Evolutionary conservation across 2,329 filamentous ascomycete genomes (phyloP), one percentile per base, ranked within the genome.

Genomic region (Colletotrichum falcatum): DNA sequence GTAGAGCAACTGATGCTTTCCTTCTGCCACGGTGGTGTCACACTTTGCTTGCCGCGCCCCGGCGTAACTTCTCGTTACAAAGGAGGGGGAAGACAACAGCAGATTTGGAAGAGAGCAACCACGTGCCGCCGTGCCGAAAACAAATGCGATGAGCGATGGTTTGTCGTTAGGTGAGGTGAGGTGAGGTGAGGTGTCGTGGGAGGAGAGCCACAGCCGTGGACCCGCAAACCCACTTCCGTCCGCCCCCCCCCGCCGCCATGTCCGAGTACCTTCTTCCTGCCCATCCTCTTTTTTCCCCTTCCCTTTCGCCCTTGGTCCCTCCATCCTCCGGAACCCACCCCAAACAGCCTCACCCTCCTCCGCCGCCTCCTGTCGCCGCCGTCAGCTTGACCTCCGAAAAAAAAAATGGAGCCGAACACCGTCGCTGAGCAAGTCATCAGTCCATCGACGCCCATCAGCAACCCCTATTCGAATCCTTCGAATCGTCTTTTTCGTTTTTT

Each of bases 381-480:
- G 55, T 12, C 66, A 66, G 56, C 62, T 51, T 28, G 42, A 66
- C 63, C 48, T 61, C 64, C 28, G 33, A 42, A 44, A 9, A 42
- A 44, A 9, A 28, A 8, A 20, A 49, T 33, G n/a, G 58, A 58
- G 42, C 33, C n/a, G n/a, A 9, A 30, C 6, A 33, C 23, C 61
- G 30, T 60, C 54, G 30, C 51, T n/a, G 48, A 42, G 42, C 49
- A 58, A 18, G 28, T 28, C 35, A 39, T 18, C 49, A 58, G 14
- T 33, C 35, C 35, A 39, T 18, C 51, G 28, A 30, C 44, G 20
- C 28, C 26, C 39, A 35, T 35, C 54, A 66, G 46, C 62, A 37
- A 37, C 20, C 11, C 11, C 53, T 37, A 37, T 39, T 53, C 35
- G 39, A 61, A 62, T 60, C 53, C 26, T 59, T 23, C 53, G 3